A percentile compares a stretch with the other conserved stretches of the same genome.
phyloP scores from a whole-genome alignment of 805 yeast species.

The Myxozyma lipomycoides region DNA sequence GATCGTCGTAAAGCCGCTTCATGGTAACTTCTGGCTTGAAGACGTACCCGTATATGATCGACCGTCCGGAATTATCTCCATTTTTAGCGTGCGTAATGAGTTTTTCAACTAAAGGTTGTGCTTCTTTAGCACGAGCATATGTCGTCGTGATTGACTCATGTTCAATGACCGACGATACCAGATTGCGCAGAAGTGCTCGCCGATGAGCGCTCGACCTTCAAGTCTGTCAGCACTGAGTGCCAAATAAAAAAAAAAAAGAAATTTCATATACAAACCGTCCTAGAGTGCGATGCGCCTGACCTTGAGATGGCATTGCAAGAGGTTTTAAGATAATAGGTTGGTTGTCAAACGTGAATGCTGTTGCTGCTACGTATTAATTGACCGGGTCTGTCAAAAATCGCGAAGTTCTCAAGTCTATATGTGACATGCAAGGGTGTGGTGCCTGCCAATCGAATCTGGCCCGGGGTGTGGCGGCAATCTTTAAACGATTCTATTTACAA shows the following conservation, averaged over 20 bases:
- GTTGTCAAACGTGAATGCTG: too few relatives aligned
- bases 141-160: conserved; percentile 72
- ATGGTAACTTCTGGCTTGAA: conserved; percentile 49
- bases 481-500: too few relatives aligned
- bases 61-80: conserved; percentile 26
- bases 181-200: conserved; percentile 46
- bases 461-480: too few relatives aligned
- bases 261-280: conserved; percentile 19
- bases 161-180: conserved; percentile 63
- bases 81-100: conserved; percentile 58
- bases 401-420: too few relatives aligned
- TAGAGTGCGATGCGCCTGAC: conserved; percentile 24
- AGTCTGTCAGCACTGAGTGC: not conserved
- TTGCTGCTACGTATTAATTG: too few relatives aligned
- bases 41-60: conserved; percentile 41
- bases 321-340: too few relatives aligned
- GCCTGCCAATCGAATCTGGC: too few relatives aligned
- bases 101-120: conserved; percentile 60
- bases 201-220: conserved; percentile 19
- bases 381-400: too few relatives aligned
- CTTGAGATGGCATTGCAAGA: conserved; percentile 24
- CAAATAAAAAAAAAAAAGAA: not conserved
- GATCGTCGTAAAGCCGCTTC: conserved; percentile 63
- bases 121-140: conserved; percentile 67
- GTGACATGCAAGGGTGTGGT: too few relatives aligned